Evolutionary conservation across 331 rosid species (phyloP).

Genomic region (Acacia pycnantha): DNA sequence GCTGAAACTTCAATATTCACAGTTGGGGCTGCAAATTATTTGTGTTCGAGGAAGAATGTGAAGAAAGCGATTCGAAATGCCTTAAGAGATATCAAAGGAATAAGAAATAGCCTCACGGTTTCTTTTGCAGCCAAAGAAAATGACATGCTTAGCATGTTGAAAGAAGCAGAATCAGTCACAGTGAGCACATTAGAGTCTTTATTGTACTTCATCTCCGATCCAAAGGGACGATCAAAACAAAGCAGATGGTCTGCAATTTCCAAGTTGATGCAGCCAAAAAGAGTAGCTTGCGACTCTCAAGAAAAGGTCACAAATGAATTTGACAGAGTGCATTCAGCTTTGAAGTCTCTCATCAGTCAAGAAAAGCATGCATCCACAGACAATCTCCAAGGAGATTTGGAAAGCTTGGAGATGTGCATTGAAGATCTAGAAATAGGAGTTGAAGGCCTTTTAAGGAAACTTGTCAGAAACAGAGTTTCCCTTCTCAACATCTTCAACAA

Average conservation of each 20-base stretch:
- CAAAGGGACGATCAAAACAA: slow-evolving; percentile 24
- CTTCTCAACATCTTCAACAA: slow-evolving; percentile 49
- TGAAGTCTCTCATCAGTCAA: slow-evolving; percentile 24
- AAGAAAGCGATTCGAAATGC: slow-evolving; percentile 20
- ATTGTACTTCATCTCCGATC: slow-evolving; percentile 28
- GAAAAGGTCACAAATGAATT: slow-evolving; percentile 28
- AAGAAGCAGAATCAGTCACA: slow-evolving; percentile 41
- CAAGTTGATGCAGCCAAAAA: slow-evolving; percentile 26
- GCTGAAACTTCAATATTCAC: neutral
- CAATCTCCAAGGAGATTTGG: neutral
- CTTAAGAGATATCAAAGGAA: slow-evolving; percentile 23
- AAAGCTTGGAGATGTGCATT: neutral
- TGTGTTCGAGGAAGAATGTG: slow-evolving; percentile 25
- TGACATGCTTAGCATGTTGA: slow-evolving; percentile 26
- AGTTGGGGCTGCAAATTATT: neutral
- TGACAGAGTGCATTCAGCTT: slow-evolving; percentile 25
- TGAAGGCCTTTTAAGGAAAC: slow-evolving; percentile 23
- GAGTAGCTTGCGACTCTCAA: neutral
- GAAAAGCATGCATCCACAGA: slow-evolving; percentile 4
- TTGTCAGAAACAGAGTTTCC: slow-evolving; percentile 33
- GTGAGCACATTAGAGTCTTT: slow-evolving; percentile 28
- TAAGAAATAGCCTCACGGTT: neutral
- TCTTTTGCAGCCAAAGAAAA: slow-evolving; percentile 2
- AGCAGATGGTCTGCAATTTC: slow-evolving; percentile 38
- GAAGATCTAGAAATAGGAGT: neutral